Percentiles rank a stretch among this genome's conserved stretches.
These are phyloP conservation scores for Davidsoniella virescens DNA, from an alignment of 2,329 filamentous ascomycete species.

Conservation along the genomic window DNA sequence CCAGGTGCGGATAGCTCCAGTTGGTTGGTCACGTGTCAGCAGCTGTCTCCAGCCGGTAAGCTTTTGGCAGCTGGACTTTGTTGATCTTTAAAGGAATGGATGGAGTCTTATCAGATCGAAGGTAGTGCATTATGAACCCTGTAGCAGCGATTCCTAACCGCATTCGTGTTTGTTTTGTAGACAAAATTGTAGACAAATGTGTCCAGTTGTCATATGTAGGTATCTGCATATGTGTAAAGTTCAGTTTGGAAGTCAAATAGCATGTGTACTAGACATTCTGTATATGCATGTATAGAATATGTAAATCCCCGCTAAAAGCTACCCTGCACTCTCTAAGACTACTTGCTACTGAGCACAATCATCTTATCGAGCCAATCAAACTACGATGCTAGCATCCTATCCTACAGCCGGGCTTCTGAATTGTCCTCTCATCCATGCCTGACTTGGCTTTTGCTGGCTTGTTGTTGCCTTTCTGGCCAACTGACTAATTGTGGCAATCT, in stretches of 20 bases:
- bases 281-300: background rate
- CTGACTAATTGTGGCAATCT: background rate
- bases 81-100: background rate
- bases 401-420: background rate
- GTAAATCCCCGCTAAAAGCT: background rate
- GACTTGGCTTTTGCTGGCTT: background rate
- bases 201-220: background rate
- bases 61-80: background rate
- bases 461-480: constrained; percentile 1
- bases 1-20: background rate
- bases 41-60: background rate
- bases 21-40: background rate
- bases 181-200: background rate
- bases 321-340: background rate
- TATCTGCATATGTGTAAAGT: background rate
- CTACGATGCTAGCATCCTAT: background rate
- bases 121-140: background rate
- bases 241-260: background rate
- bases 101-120: constrained; percentile 2
- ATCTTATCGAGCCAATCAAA: constrained; percentile 10
- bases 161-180: constrained; percentile 1
- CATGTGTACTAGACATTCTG: background rate
- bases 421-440: background rate
- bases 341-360: background rate
- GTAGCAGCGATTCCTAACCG: background rate